Evolutionary conservation across 208 protist genomes (phyloP).

Genomic region (Crithidia expoeki): DNA sequence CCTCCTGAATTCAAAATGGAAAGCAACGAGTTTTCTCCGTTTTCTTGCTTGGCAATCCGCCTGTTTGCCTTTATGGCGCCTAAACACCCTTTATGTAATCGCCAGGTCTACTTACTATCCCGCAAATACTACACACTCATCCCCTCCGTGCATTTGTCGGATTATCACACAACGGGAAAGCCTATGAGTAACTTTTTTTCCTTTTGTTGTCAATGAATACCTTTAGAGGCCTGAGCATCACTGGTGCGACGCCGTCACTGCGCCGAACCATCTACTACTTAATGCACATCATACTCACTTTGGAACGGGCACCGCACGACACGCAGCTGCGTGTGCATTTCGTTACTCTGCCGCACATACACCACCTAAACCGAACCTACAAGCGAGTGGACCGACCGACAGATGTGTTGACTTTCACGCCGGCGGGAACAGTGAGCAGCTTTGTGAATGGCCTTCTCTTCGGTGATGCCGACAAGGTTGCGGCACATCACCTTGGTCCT

Average conservation of each 20-base stretch:
- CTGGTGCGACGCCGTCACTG: constrained; percentile 48
- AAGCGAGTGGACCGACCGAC: constrained; percentile 57
- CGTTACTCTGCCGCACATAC: constrained; percentile 57
- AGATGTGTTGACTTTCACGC: constrained; percentile 83
- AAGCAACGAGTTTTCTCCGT: no score
- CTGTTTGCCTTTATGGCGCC: no score
- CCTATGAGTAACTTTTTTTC: no score
- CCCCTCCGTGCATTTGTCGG: no score
- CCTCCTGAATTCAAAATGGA: no score
- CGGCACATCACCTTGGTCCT: no score
- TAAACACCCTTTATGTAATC: no score
- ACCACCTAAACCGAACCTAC: constrained; percentile 44
- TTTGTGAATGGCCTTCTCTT: constrained; percentile 63
- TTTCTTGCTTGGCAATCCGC: background rate
- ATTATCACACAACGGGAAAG: no score
- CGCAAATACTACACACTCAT: no score
- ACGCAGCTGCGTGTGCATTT: constrained; percentile 56
- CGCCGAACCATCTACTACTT: constrained; percentile 29
- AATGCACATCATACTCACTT: constrained; percentile 40
- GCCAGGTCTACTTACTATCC: no score
- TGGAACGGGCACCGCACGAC: constrained; percentile 51
- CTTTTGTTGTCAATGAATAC: background rate
- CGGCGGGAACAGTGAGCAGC: constrained; percentile 7
- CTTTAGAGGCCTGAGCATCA: constrained; percentile 44
- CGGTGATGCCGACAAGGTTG: constrained; percentile 1